phyloP scores from a whole-genome alignment of 2,329 filamentous ascomycete genomes.

The Penicillium sp. region DNA sequence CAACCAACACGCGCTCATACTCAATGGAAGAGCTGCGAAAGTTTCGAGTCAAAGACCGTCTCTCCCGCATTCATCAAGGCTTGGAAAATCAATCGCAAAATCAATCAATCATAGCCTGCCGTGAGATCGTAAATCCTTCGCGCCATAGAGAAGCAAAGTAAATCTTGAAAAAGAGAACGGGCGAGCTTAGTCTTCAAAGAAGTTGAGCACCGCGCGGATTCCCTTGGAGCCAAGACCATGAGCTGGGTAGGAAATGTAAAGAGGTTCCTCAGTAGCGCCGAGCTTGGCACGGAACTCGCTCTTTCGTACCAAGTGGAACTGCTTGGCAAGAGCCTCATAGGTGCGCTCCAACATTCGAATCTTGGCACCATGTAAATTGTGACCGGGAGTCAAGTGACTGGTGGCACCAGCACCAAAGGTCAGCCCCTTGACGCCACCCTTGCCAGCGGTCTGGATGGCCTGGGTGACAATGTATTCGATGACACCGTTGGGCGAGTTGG shows the following conservation, averaged over 20 bases:
- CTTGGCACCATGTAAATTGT: slow-evolving; percentile 73
- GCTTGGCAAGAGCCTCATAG: slow-evolving; percentile 74
- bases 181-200: slow-evolving; percentile 61
- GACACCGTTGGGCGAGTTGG: slow-evolving; percentile 73
- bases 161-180: neutral
- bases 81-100: neutral
- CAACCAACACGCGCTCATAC: no score
- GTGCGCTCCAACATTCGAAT: slow-evolving; percentile 76
- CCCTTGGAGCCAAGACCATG: slow-evolving; percentile 77
- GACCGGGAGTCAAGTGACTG: slow-evolving; percentile 66
- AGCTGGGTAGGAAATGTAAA: slow-evolving; percentile 85
- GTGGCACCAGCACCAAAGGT: slow-evolving; percentile 85
- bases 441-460: slow-evolving; percentile 57
- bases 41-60: no score
- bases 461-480: slow-evolving; percentile 78
- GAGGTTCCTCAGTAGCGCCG: slow-evolving; percentile 73
- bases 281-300: slow-evolving; percentile 87
- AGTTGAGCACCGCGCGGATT: slow-evolving; percentile 78
- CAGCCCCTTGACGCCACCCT: slow-evolving; percentile 57
- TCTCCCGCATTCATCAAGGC: neutral
- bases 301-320: slow-evolving; percentile 76
- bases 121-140: slow-evolving; percentile 8
- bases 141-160: neutral
- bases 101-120: neutral
- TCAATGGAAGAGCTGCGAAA: no score